These are phyloP conservation scores for Narthecium ossifragum DNA, from an alignment of 106 monocot species.

Conservation along the genomic window DNA sequence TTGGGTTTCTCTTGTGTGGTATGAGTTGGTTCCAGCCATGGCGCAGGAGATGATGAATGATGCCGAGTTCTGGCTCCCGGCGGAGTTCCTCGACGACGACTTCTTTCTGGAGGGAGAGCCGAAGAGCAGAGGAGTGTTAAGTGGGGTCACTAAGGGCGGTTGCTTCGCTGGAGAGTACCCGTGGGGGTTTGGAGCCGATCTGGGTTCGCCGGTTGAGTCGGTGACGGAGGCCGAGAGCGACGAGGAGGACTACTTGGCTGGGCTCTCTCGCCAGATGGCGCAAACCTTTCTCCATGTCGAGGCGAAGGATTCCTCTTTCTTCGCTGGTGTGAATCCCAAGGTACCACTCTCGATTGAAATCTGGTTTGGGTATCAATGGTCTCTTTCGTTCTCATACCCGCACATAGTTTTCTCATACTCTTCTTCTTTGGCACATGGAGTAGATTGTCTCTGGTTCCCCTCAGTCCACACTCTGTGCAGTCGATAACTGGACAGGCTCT, in stretches of 20 bases:
- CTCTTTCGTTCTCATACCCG: not conserved
- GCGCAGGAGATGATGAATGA: not conserved
- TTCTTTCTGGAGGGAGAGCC: not conserved
- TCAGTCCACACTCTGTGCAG: conserved; percentile 34
- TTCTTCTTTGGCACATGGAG: not conserved
- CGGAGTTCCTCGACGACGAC: not conserved
- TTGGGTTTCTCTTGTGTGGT: not conserved
- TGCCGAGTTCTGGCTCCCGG: not conserved
- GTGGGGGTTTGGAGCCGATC: not conserved
- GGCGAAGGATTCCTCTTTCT: not conserved
- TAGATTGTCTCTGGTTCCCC: conserved; percentile 38
- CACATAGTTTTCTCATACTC: not conserved
- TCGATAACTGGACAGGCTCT: conserved; percentile 11
- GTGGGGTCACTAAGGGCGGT: too few relatives aligned
- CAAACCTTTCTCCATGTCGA: conserved; percentile 8
- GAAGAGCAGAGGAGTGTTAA: not conserved
- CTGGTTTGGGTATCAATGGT: not conserved
- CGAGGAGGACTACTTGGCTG: conserved; percentile 5
- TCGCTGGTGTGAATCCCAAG: not conserved
- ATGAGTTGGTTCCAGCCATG: too few relatives aligned
- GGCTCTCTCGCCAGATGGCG: conserved; percentile 14
- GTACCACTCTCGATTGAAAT: too few relatives aligned
- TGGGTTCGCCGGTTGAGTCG: conserved; percentile 4
- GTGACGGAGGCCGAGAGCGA: conserved; percentile 13
- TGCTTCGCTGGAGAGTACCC: conserved; percentile 3